Percentiles rank a stretch among this genome's conserved stretches.
phyloP scores from a whole-genome alignment of 345 rosid species.

The Triadica sebifera region DNA sequence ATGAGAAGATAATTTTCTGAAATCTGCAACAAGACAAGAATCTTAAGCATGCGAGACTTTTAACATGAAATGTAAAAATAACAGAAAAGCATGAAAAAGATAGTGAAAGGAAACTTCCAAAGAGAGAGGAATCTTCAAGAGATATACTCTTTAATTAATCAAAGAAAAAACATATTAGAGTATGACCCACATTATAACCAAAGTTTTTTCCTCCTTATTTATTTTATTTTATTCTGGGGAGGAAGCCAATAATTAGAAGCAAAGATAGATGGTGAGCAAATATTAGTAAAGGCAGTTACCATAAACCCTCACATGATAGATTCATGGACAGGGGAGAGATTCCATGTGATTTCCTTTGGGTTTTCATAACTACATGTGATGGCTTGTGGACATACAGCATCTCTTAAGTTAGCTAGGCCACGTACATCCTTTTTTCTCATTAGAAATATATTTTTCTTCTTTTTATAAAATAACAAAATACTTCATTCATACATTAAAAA shows the following conservation, averaged over 20 bases:
- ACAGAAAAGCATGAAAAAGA: neutral
- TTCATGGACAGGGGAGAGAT: neutral
- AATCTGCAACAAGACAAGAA: too few species aligned
- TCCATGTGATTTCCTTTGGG: slow-evolving; percentile 1
- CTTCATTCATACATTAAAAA: too few species aligned
- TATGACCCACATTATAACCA: neutral
- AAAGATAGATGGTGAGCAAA: too few species aligned
- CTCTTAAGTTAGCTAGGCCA: neutral
- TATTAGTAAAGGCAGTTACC: too few species aligned
- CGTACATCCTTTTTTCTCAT: neutral
- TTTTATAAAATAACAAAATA: too few species aligned
- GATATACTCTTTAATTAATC: neutral
- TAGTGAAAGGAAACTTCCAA: neutral
- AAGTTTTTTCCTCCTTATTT: neutral
- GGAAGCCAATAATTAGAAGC: slow-evolving; percentile 1
- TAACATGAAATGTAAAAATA: too few species aligned
- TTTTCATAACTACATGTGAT: slow-evolving; percentile 5
- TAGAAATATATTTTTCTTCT: neutral
- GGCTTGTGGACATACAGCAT: slow-evolving; percentile 2
- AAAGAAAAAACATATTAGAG: neutral
- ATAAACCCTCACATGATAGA: neutral
- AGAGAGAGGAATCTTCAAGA: neutral
- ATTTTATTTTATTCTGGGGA: neutral
- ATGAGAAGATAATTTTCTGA: too few species aligned
- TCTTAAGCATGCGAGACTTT: too few species aligned